These are phyloP conservation scores for Lichtheimia corymbifera DNA, from an alignment of 371 early-diverging fungal species.

Conservation along the genomic window DNA sequence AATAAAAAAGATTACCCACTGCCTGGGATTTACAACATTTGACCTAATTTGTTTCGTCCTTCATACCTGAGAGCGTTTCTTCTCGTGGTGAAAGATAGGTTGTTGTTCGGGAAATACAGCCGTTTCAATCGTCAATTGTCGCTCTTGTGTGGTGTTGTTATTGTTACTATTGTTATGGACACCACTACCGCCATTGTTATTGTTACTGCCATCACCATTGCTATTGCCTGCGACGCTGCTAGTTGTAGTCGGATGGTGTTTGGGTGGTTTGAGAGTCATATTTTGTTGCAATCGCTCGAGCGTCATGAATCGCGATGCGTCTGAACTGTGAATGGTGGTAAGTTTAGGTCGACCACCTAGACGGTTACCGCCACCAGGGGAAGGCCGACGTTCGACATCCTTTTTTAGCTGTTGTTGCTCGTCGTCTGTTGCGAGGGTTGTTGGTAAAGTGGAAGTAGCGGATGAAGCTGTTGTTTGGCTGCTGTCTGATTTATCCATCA, in stretches of 20 bases:
- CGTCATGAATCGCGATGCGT: slow-evolving; percentile 34
- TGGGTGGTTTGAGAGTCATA: slow-evolving; percentile 8
- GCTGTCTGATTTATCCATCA: slow-evolving; percentile 3
- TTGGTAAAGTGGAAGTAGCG: not conserved
- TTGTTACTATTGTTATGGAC: slow-evolving; percentile 2
- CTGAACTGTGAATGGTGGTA: slow-evolving; percentile 36
- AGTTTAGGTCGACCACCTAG: slow-evolving; percentile 28
- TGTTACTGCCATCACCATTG: slow-evolving; percentile 3
- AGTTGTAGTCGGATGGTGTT: not conserved
- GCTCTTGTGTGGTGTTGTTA: slow-evolving; percentile 10
- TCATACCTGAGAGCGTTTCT: slow-evolving; percentile 2
- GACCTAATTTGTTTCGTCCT: slow-evolving; percentile 8
- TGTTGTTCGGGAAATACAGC: slow-evolving; percentile 24
- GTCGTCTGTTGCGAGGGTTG: not conserved
- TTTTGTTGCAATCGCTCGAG: slow-evolving; percentile 26
- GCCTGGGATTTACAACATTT: no score
- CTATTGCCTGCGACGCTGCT: not conserved
- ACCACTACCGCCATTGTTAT: not conserved
- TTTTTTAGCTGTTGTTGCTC: slow-evolving; percentile 3
- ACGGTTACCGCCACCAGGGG: not conserved
- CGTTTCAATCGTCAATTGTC: slow-evolving; percentile 29
- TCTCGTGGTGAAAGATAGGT: slow-evolving; percentile 12
- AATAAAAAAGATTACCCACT: not conserved
- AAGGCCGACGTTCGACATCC: not conserved
- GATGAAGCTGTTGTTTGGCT: slow-evolving; percentile 1